A percentile compares a stretch with the other conserved stretches of the same genome.
phyloP scores from a whole-genome alignment of 2,329 filamentous ascomycete species.

The Cercospora janseana region DNA sequence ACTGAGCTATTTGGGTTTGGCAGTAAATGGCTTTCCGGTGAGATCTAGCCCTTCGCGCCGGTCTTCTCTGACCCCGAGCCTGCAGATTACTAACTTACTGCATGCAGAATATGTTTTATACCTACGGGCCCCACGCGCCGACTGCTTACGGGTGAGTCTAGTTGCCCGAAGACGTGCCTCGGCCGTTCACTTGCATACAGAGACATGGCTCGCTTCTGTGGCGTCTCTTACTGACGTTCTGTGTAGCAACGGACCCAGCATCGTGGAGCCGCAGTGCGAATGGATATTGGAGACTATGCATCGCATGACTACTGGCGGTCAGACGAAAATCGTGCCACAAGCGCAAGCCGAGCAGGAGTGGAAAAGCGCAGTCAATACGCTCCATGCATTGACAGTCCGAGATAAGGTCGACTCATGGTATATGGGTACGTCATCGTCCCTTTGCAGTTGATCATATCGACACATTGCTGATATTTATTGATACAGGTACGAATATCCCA shows the following conservation, averaged over 20 bases:
- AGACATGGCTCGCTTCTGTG: no score
- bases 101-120: slow-evolving; percentile 38
- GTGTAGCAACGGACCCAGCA: slow-evolving; percentile 42
- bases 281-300: slow-evolving; percentile 45
- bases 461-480: no score
- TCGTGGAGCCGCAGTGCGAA: slow-evolving; percentile 43
- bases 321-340: slow-evolving; percentile 43
- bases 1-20: slow-evolving; percentile 41
- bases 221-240: no score
- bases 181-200: no score
- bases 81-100: slow-evolving; percentile 27
- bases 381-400: slow-evolving; percentile 45
- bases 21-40: slow-evolving; percentile 34
- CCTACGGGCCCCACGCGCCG: slow-evolving; percentile 46
- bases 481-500: slow-evolving; percentile 42
- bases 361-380: slow-evolving; percentile 40
- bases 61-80: no score
- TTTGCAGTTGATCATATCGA: no score
- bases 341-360: slow-evolving; percentile 44
- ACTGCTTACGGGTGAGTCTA: slow-evolving; percentile 44
- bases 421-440: slow-evolving; percentile 23
- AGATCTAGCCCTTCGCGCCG: no score
- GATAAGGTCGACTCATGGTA: slow-evolving; percentile 46
- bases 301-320: slow-evolving; percentile 40
- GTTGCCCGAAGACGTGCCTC: no score